These are phyloP conservation scores for Chrysanthemum lavandulifolium DNA, from an alignment of 129 eudicot genomes.

Conservation along the genomic window DNA sequence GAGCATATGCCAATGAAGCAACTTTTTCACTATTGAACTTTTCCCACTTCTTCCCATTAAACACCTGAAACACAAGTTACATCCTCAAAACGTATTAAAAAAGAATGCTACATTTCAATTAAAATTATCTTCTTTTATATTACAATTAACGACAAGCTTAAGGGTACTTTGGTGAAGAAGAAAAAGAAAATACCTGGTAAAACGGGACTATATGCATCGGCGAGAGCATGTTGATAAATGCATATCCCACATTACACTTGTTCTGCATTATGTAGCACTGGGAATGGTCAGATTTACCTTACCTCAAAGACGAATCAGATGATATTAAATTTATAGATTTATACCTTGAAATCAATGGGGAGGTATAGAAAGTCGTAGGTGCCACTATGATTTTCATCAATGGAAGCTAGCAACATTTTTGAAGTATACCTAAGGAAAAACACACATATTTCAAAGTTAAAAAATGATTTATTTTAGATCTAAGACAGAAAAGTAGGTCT, in stretches of 20 bases:
- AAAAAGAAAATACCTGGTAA: constrained; percentile 49
- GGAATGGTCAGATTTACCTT: not conserved
- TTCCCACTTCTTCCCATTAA: constrained; percentile 91
- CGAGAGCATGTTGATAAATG: constrained; percentile 94
- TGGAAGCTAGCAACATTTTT: constrained; percentile 87
- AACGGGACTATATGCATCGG: constrained; percentile 80
- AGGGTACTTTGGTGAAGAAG: not conserved
- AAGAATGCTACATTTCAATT: too few relatives aligned
- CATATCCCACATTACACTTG: constrained; percentile 96
- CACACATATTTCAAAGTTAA: not conserved
- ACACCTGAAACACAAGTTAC: constrained; percentile 45
- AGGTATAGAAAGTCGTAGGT: constrained; percentile 89
- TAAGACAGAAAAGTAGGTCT: not conserved
- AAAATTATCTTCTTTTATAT: too few relatives aligned
- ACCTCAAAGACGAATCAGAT: not conserved
- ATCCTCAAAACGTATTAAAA: too few relatives aligned
- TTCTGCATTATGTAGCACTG: constrained; percentile 50
- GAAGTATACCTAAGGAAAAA: constrained; percentile 73
- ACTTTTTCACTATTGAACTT: constrained; percentile 91
- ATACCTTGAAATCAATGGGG: constrained; percentile 95
- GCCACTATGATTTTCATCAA: constrained; percentile 80
- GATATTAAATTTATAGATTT: not conserved
- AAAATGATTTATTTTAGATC: too few relatives aligned
- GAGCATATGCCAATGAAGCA: constrained; percentile 84
- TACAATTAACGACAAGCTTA: not conserved